Evolutionary conservation across 495 filamentous ascomycete species (phyloP).

Genomic region (Neurospora hispaniola): DNA sequence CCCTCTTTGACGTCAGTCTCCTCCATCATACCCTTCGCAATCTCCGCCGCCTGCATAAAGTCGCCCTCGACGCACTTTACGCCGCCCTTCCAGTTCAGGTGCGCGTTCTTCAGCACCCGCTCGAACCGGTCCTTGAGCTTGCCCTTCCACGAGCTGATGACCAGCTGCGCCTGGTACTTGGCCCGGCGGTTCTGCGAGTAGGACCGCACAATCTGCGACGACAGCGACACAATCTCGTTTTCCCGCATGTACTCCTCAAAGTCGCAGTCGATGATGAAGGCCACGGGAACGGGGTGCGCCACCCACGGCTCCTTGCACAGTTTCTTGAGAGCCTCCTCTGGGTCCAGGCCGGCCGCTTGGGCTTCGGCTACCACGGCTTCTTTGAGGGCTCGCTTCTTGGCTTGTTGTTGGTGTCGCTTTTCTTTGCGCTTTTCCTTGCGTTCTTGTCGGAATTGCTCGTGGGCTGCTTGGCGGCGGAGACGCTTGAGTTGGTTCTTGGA

Average conservation of each 20-base stretch:
- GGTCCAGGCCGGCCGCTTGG: constrained; percentile 29
- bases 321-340: constrained; percentile 4
- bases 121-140: constrained; percentile 70
- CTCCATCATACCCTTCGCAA: constrained; percentile 51
- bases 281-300: constrained; percentile 51
- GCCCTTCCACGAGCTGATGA: constrained; percentile 66
- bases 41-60: constrained; percentile 51
- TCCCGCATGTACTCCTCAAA: constrained; percentile 84
- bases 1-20: constrained; percentile 35
- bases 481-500: constrained; percentile 83
- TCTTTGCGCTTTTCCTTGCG: constrained; percentile 64
- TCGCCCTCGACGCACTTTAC: constrained; percentile 59
- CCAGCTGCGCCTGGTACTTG: constrained; percentile 54
- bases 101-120: constrained; percentile 51
- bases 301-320: constrained; percentile 17
- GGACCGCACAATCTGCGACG: constrained; percentile 68
- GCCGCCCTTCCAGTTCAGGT: constrained; percentile 64
- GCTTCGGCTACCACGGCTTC: constrained; percentile 32
- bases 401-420: constrained; percentile 54
- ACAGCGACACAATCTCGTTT: constrained; percentile 71
- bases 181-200: constrained; percentile 78
- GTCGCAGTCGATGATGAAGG: constrained; percentile 80
- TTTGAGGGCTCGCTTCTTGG: constrained; percentile 38
- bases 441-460: constrained; percentile 55
- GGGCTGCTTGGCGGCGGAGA: constrained; percentile 50